Percentiles rank a stretch among this genome's conserved stretches.
These are phyloP conservation scores for Gaultheria prostrata DNA, from an alignment of 148 eudicot species.

Conservation along the genomic window DNA sequence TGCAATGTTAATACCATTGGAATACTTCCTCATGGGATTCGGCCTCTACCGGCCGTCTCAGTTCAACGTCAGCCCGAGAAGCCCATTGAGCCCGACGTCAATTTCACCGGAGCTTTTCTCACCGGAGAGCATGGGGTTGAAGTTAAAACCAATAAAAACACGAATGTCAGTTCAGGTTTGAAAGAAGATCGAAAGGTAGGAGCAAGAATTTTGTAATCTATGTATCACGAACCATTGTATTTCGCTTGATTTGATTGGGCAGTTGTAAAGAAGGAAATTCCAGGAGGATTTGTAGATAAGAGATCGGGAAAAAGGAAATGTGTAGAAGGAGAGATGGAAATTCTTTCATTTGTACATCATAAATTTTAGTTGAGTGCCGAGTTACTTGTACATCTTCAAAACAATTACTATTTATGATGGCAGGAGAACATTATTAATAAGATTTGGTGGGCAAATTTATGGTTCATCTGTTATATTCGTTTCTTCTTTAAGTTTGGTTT, in stretches of 20 bases:
- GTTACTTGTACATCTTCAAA: constrained; percentile 39
- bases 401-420: constrained; percentile 25
- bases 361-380: constrained; percentile 20
- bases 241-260: constrained; percentile 16
- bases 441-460: constrained; percentile 11
- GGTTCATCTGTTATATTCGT: not conserved
- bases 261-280: constrained; percentile 18
- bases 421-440: constrained; percentile 25
- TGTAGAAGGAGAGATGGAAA: constrained; percentile 22
- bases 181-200: constrained; percentile 19
- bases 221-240: constrained; percentile 15
- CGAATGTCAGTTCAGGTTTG: constrained; percentile 50
- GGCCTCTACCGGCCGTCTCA: constrained; percentile 72
- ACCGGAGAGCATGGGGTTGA: constrained; percentile 98
- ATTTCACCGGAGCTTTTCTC: constrained; percentile 97
- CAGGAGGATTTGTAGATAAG: constrained; percentile 40
- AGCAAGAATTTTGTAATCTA: constrained; percentile 26
- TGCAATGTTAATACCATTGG: constrained; percentile 86
- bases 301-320: constrained; percentile 9
- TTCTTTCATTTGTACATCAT: constrained; percentile 31
- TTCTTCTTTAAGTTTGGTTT: not conserved
- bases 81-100: constrained; percentile 83
- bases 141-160: constrained; percentile 91
- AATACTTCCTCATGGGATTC: constrained; percentile 89
- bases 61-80: constrained; percentile 79